A percentile compares a stretch with the other conserved stretches of the same genome.
Conservation (phyloP, 257 asterid species). For the Echites panduratus region DNA sequence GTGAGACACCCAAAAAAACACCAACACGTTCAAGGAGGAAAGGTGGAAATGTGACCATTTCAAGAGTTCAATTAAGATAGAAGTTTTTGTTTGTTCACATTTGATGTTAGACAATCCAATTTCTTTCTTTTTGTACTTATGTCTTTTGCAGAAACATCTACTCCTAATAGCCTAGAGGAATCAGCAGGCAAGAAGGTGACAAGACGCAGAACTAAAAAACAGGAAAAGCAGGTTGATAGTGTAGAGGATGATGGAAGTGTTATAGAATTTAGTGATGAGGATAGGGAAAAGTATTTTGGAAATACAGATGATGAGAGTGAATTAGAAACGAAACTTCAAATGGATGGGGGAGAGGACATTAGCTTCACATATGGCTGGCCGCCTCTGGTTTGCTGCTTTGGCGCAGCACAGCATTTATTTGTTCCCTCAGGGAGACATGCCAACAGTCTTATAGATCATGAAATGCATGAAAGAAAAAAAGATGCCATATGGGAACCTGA, state of each 20-base stretch:
- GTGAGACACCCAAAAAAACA: slow-evolving; percentile 38
- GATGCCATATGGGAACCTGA: slow-evolving; percentile 75
- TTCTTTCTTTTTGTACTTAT: slow-evolving; percentile 12
- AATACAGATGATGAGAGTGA: slow-evolving; percentile 38
- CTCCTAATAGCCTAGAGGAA: slow-evolving; percentile 34
- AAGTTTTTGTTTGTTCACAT: slow-evolving; percentile 10
- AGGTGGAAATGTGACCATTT: slow-evolving; percentile 34
- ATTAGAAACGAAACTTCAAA: slow-evolving; percentile 42
- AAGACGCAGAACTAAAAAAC: slow-evolving; percentile 56
- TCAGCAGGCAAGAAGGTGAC: slow-evolving; percentile 44
- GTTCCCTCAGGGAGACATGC: slow-evolving; percentile 84
- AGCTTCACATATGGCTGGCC: slow-evolving; percentile 92
- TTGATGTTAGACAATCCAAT: background rate
- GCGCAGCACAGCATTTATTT: slow-evolving; percentile 77
- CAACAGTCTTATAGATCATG: slow-evolving; percentile 68
- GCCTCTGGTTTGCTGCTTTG: slow-evolving; percentile 95
- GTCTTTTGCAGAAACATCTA: slow-evolving; percentile 44
- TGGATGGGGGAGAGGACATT: slow-evolving; percentile 76
- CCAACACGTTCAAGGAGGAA: slow-evolving; percentile 45
- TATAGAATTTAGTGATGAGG: slow-evolving; percentile 40
- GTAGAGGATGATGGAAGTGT: slow-evolving; percentile 39
- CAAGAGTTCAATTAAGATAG: background rate
- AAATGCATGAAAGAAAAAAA: slow-evolving; percentile 59
- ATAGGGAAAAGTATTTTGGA: slow-evolving; percentile 31
- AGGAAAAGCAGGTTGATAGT: slow-evolving; percentile 42